Conservation (phyloP, 1,284 basidiomycete genomes). For the Leccinum solheimii region DNA sequence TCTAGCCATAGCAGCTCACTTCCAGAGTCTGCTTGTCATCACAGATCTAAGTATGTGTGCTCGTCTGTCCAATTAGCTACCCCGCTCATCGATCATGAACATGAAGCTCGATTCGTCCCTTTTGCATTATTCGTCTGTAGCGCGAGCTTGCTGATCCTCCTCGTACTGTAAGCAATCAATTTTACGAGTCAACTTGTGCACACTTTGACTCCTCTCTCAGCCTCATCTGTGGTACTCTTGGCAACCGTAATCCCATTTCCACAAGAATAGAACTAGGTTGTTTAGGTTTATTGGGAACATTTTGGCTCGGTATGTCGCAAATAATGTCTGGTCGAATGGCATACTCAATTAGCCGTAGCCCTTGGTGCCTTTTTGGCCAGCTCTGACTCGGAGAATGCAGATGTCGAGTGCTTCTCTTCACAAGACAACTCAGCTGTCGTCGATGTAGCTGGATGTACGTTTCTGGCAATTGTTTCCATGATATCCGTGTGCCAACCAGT, state of each 20-base stretch:
- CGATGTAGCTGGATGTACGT: constrained; percentile 61
- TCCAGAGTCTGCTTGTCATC: constrained; percentile 64
- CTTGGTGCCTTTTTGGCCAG: constrained; percentile 70
- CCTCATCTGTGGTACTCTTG: constrained; percentile 60
- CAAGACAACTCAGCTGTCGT: constrained; percentile 51
- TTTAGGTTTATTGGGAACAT: constrained; percentile 67
- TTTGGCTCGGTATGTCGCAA: constrained; percentile 68
- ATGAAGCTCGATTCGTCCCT: constrained; percentile 75
- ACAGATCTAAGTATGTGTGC: constrained; percentile 71
- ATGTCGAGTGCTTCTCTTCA: constrained; percentile 77
- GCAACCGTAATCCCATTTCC: constrained; percentile 70
- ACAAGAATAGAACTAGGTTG: constrained; percentile 74
- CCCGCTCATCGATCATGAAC: constrained; percentile 4
- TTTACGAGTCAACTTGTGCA: neutral
- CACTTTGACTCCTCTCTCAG: constrained; percentile 37
- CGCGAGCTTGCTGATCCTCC: constrained; percentile 64
- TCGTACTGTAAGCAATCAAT: constrained; percentile 54
- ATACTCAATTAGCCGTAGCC: constrained; percentile 43
- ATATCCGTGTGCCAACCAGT: neutral
- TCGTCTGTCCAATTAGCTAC: neutral
- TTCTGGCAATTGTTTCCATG: constrained; percentile 1
- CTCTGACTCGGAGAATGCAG: constrained; percentile 71
- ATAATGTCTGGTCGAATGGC: constrained; percentile 7
- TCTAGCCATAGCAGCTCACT: constrained; percentile 73
- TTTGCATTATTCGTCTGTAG: constrained; percentile 78